Percentiles rank a stretch among this genome's conserved stretches.
phyloP scores from a whole-genome alignment of 768 basidiomycete genomes.

The Tulasnella calospora region DNA sequence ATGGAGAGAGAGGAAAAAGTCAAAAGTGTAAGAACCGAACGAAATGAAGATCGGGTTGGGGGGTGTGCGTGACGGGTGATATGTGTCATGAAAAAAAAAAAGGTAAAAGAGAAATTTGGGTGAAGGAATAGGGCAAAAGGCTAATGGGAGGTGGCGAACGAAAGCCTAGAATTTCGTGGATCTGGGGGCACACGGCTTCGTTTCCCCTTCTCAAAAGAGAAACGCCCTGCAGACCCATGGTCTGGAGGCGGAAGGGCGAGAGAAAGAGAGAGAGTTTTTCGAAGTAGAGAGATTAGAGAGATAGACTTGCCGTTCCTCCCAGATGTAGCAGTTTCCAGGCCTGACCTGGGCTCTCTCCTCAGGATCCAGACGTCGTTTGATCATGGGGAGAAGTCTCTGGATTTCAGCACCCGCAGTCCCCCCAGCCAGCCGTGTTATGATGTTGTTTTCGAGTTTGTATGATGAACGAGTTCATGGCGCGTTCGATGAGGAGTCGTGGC shows the following conservation, averaged over 20 bases:
- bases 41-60: slow-evolving; percentile 3
- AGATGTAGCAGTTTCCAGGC: slow-evolving; percentile 23
- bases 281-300: not conserved
- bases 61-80: not conserved
- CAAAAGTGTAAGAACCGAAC: not conserved
- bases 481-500: not conserved
- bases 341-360: slow-evolving; percentile 53
- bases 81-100: not conserved
- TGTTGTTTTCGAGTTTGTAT: not conserved
- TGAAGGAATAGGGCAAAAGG: not conserved
- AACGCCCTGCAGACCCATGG: not conserved
- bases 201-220: not conserved
- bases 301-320: slow-evolving; percentile 24
- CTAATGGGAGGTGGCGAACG: not conserved
- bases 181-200: not conserved
- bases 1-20: not conserved
- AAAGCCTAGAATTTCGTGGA: not conserved
- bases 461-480: not conserved
- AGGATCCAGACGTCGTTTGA: slow-evolving; percentile 74
- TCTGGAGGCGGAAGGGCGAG: not conserved
- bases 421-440: no score
- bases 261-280: not conserved
- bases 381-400: slow-evolving; percentile 56
- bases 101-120: not conserved
- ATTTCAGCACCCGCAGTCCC: not conserved